Evolutionary conservation across 108 stramenopile genomes (phyloP), one percentile per base, ranked within the genome.

Genomic region (Nitzschia putrida): DNA sequence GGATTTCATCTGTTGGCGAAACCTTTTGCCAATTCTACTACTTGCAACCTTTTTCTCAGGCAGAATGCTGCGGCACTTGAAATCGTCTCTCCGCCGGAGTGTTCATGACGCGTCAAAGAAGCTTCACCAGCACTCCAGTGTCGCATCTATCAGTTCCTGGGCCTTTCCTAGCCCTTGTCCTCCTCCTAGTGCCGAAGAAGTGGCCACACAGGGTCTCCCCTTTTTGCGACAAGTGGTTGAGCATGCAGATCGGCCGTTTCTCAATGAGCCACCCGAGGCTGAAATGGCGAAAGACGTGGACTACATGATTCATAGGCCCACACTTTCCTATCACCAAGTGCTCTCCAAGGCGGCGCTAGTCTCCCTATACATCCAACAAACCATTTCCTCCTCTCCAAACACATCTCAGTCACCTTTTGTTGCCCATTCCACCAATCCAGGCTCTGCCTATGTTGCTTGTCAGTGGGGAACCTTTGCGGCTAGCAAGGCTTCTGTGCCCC

Each of bases 391-490:
- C 1, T 57, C 53, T 13, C 4, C 29, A 34, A 34, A 34, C 29
- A 1, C 29, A 34, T 34, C 29, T 34, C 29, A 34, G 4, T 57
- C 54, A 21, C 54, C 54, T 13, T 68, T 68, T 56, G 71, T 78
- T 9, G 77, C 77, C 6, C 77, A 78, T 55, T 65, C 70, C 9
- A 78, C 65, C 11, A 42, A 68, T 39, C 79, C 79, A 20, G 73
- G 74, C 21, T 80, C 73, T 11, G 74, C 74, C 26, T 80, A 80
- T 53, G 45, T 80, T 43, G 72, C 79, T 29, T 70, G 61, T 21
- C 72, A 73, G 60, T 80, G 79, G 79, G 79, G 79, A 16, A 52
- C 69, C n/a, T 80, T 72, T 66, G 73, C 73, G 6, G 63, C 68
- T 38, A 63, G 60, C 14, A 70, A 60, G 38, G 72, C 66, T 42